Evolutionary conservation across 2,329 filamentous ascomycete species (phyloP).

Genomic region (Samsoniella hepiali): DNA sequence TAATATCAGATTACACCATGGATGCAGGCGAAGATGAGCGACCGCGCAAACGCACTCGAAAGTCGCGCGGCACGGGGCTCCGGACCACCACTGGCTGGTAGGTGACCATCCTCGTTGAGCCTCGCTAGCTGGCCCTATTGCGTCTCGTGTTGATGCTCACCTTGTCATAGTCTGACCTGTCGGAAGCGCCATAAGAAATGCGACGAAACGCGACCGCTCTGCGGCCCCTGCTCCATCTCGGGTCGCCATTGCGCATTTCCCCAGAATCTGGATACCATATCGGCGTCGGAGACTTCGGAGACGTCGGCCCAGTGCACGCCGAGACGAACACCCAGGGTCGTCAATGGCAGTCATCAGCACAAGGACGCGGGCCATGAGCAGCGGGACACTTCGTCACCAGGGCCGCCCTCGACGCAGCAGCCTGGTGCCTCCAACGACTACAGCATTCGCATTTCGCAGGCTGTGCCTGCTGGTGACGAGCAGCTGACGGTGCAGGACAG

Average conservation of each 20-base stretch:
- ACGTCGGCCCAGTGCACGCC: not conserved
- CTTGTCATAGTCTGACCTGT: constrained; percentile 37
- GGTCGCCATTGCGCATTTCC: constrained; percentile 26
- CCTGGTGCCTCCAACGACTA: not conserved
- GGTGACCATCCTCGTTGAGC: constrained; percentile 15
- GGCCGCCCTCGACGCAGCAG: not conserved
- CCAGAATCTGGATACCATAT: not conserved
- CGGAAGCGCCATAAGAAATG: constrained; percentile 49
- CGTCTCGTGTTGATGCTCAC: not conserved
- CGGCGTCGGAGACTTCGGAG: not conserved
- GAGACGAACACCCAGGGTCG: not conserved
- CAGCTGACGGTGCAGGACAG: not conserved
- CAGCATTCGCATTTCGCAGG: not conserved
- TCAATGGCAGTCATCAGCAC: not conserved
- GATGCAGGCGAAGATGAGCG: not conserved
- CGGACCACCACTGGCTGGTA: constrained; percentile 43
- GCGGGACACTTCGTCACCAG: not conserved
- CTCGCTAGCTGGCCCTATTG: too few relatives aligned
- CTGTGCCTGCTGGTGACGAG: not conserved
- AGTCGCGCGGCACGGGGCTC: constrained; percentile 41
- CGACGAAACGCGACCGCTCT: constrained; percentile 39
- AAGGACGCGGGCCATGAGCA: not conserved
- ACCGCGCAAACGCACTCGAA: constrained; percentile 27
- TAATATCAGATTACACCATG: not conserved
- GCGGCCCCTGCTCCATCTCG: constrained; percentile 26